Base-by-base conservation (phyloP, 805 yeast species). In the Myxozyma geophila region DNA sequence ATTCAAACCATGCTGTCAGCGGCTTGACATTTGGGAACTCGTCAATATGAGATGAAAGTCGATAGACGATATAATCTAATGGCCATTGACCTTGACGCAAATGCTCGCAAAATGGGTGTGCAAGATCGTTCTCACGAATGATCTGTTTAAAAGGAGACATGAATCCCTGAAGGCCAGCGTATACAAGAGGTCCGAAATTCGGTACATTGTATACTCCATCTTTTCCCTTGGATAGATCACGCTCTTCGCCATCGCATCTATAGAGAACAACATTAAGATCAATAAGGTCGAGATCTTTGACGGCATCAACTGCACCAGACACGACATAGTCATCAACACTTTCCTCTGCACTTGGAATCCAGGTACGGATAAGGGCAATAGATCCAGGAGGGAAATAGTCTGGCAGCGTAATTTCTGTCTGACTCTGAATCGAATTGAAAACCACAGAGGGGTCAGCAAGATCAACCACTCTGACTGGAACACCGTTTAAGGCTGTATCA, bases 81-180 rank as follows among this genome's bases (percentile, higher is more conserved):
- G 98, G 96, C 99, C 99, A 93, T 44, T 79, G 75, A 0, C 98
- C 98, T 17, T 82, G 80, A 70, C 98, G 81, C 66, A 93, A 78
- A 74, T 93, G 95, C 54, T 85, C 83, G 65, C 95, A 86, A 33
- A 92, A 67, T 0, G 98, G 92, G 72, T 90, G 96, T 0, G 92
- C 95, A 35, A 93, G 80, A 69, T 92, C 86, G 72, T 93, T 93
- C 47, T 79, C 77, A 73, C 81, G 79, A 28, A 92, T 86, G 1
- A 91, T 82, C 36, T 79, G 74, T 61, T 84, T 81, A 68, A 93
- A 75, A 0, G 86, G 87, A 0, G 90, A 80, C 52, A 86, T 83
- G 96, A 97, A 93, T 1, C 99, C 98, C 75, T 91, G 96, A 23
- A 95, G 78, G 10, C 99, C 99, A 47, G 97, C 92, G 75, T 90